These are phyloP conservation scores for Hypocreales sp. DNA, from an alignment of 2,329 filamentous ascomycete genomes.

Conservation along the genomic window DNA sequence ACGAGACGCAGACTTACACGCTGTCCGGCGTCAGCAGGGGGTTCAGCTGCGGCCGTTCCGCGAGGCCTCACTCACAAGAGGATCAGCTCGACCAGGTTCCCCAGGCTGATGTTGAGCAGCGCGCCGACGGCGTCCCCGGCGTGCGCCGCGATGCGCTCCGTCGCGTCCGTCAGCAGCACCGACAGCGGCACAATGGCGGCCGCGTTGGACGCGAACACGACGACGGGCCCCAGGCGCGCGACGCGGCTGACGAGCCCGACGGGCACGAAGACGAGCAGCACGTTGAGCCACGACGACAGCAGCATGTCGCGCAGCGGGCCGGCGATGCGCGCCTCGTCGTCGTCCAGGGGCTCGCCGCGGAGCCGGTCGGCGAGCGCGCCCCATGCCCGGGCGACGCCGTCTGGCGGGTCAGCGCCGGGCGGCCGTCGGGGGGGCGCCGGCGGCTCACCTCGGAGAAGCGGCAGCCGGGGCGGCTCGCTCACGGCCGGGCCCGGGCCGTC, in stretches of 20 bases:
- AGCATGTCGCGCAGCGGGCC: conserved; percentile 11
- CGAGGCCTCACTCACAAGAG: conserved; percentile 29
- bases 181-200: conserved; percentile 45
- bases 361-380: background rate
- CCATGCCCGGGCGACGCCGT: background rate
- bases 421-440: too few species aligned
- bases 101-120: conserved; percentile 45
- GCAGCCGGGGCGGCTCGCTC: too few species aligned
- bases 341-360: too few species aligned
- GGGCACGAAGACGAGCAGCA: conserved; percentile 55
- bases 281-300: conserved; percentile 38
- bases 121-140: conserved; percentile 44
- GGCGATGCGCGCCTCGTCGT: too few species aligned
- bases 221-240: conserved; percentile 15
- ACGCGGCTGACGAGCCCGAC: conserved; percentile 44
- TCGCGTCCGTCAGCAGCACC: conserved; percentile 40
- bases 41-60: too few species aligned
- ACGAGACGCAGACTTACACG: conserved; percentile 14
- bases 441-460: too few species aligned
- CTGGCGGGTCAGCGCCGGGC: background rate
- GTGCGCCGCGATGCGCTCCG: conserved; percentile 40
- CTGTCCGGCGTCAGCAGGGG: conserved; percentile 5
- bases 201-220: conserved; percentile 43
- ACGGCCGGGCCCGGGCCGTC: too few species aligned
- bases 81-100: conserved; percentile 47